Base-by-base conservation (phyloP, 495 filamentous ascomycete genomes). In the Neurospora sp. region DNA sequence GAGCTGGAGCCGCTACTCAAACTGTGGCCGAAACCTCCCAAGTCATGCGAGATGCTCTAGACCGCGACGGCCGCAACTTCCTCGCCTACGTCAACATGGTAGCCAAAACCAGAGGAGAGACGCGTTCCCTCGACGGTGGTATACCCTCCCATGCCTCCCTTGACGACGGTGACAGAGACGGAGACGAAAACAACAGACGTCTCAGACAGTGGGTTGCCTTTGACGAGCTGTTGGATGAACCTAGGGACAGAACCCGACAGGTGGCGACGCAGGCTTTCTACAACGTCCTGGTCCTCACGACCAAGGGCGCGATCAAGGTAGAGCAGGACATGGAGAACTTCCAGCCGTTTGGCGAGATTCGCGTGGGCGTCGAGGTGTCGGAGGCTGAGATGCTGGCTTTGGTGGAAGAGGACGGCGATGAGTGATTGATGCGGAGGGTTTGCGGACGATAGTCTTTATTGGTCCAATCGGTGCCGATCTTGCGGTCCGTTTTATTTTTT, bases 191-290 rank as follows among this genome's bases (percentile, higher is more conserved):
- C 20, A 27, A 59, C 27, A 65, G 53, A 1, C 53, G 27, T 37
- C 73, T 77, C 20, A 84, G 73, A 40, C 74, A 70, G 53, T 83
- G 78, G 84, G 73, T 79, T 27, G 79, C 83, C n/a, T 93, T 96
- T 76, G 87, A 88, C 69, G 80, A 87, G 35, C 76, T 81, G 53
- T 78, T 94, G 16, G 83, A 93, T 22, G 86, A 90, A 31, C 85
- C 85, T 1, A 72, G 69, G 31, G 79, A 85, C 35, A 88, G 89
- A 44, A 86, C 82, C 38, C 83, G 82, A 16, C 80, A 85, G 17
- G 87, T 93, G 1, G 91, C 91, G 44, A 90, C 90, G 9, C 91
- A 94, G 75, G 93, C 86, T 1, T 85, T 96, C 72, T 87, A 92
- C 79, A 90, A 95, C 80, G 84, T 89, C 14, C 86, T 96, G 17